Conservation (phyloP, 2,329 filamentous ascomycete species). For the Hymenoscyphus occultus region DNA sequence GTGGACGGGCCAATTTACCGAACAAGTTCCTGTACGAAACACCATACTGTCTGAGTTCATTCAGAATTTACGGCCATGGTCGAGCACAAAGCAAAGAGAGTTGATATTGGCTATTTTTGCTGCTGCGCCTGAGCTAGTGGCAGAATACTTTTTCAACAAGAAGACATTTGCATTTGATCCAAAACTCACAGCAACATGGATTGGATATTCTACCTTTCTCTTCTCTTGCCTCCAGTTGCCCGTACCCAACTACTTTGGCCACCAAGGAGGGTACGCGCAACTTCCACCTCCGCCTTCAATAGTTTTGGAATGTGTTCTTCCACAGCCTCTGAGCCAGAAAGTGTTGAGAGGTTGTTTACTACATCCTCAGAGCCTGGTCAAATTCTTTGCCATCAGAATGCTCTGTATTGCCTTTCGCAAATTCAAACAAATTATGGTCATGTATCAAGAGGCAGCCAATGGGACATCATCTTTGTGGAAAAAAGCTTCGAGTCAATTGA, state of each 20-base stretch:
- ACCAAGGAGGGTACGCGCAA: constrained; percentile 56
- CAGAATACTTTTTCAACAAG: constrained; percentile 81
- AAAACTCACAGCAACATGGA: constrained; percentile 90
- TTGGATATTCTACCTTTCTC: constrained; percentile 86
- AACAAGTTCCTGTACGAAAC: constrained; percentile 74
- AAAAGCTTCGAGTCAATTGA: constrained; percentile 64
- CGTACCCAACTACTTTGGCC: constrained; percentile 70
- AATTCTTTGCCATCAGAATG: constrained; percentile 79
- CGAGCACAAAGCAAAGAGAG: constrained; percentile 75
- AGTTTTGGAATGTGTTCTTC: constrained; percentile 82
- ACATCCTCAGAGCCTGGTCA: constrained; percentile 74
- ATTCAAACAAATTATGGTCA: constrained; percentile 48
- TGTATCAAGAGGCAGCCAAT: constrained; percentile 43
- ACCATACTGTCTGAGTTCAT: constrained; percentile 74
- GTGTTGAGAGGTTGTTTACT: constrained; percentile 76
- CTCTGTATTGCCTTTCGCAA: constrained; percentile 79
- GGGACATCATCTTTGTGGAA: constrained; percentile 55
- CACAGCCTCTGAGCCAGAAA: constrained; percentile 76
- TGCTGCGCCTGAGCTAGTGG: constrained; percentile 79
- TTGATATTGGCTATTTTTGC: constrained; percentile 77
- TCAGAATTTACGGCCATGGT: constrained; percentile 77
- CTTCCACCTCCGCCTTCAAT: constrained; percentile 76
- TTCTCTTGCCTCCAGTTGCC: constrained; percentile 76
- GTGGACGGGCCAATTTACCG: constrained; percentile 65
- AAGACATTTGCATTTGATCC: constrained; percentile 83